Conservation (phyloP, 768 basidiomycete species). For the Psilocybe cubensis region DNA sequence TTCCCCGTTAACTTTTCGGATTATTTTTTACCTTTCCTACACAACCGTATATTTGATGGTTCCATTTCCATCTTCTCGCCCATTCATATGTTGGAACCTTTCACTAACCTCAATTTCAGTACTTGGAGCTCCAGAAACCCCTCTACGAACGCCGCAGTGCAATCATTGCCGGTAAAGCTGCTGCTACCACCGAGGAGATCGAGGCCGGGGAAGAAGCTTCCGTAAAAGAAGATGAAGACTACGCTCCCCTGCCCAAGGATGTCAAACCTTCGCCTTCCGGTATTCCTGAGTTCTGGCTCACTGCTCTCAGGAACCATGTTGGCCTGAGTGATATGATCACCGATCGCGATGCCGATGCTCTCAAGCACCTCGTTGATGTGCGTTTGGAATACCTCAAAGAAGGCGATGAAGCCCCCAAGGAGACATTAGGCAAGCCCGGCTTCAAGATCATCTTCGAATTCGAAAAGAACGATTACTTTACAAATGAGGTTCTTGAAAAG, state of each 20-base stretch:
- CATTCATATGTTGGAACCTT: background rate
- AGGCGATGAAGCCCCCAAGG: conserved; percentile 39
- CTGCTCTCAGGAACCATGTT: conserved; percentile 90
- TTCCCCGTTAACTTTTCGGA: background rate
- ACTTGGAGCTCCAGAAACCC: conserved; percentile 77
- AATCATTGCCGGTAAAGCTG: conserved; percentile 78
- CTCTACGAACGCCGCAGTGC: conserved; percentile 85
- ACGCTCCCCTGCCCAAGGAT: conserved; percentile 62
- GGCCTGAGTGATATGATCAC: conserved; percentile 89
- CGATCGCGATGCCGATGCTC: conserved; percentile 86
- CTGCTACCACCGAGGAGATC: conserved; percentile 82
- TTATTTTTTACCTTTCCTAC: background rate
- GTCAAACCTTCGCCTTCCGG: conserved; percentile 44
- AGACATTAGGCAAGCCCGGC: conserved; percentile 74
- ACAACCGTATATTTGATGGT: background rate
- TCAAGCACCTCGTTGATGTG: conserved; percentile 84
- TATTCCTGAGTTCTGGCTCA: conserved; percentile 98
- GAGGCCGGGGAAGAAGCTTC: conserved; percentile 76
- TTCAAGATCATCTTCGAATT: conserved; percentile 92
- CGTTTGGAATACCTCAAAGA: conserved; percentile 74
- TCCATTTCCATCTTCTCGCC: background rate
- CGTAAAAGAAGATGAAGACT: conserved; percentile 75
- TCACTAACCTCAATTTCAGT: conserved; percentile 41
- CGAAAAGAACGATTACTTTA: conserved; percentile 83
- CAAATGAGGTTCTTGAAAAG: conserved; percentile 83